Evolutionary conservation across 2,329 filamentous ascomycete genomes (phyloP).

Genomic region (Pseudopyricularia javanii): DNA sequence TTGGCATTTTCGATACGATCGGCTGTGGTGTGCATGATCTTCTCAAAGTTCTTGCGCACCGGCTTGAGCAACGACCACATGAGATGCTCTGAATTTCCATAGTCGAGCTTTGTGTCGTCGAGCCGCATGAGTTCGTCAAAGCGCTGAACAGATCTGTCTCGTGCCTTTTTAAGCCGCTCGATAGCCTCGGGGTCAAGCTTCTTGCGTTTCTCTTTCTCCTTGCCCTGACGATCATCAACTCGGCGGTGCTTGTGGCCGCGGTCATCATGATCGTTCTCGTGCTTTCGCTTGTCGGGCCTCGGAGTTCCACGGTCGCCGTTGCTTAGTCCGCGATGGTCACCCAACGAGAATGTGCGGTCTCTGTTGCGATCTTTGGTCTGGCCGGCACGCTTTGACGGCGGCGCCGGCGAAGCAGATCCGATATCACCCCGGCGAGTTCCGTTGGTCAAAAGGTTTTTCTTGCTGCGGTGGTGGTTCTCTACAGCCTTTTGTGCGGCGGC

Average conservation of each 20-base stretch:
- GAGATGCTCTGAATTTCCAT: constrained; percentile 19
- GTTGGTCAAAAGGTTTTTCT: constrained; percentile 57
- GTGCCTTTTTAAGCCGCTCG: constrained; percentile 19
- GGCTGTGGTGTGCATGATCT: constrained; percentile 20
- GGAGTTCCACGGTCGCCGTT: constrained; percentile 36
- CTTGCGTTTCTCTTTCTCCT: constrained; percentile 26
- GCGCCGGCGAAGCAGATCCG: constrained; percentile 59
- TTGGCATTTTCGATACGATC: constrained; percentile 17
- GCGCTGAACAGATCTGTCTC: constrained; percentile 20
- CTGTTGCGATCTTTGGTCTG: constrained; percentile 35
- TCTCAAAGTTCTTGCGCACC: constrained; percentile 21
- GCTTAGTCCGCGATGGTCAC: constrained; percentile 37
- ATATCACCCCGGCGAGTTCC: constrained; percentile 49
- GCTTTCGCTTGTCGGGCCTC: constrained; percentile 49
- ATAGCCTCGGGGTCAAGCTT: constrained; percentile 21
- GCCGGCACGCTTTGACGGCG: constrained; percentile 35
- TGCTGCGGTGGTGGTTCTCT: constrained; percentile 90
- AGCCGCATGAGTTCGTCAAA: constrained; percentile 23
- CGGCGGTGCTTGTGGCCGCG: constrained; percentile 37
- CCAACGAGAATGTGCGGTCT: constrained; percentile 24
- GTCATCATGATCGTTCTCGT: constrained; percentile 39
- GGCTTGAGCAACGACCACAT: constrained; percentile 25
- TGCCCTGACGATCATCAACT: constrained; percentile 27
- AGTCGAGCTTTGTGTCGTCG: constrained; percentile 20
- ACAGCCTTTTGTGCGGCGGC: constrained; percentile 64